These are phyloP conservation scores for Massarina eburnea DNA, from an alignment of 2,329 filamentous ascomycete genomes.

Conservation along the genomic window DNA sequence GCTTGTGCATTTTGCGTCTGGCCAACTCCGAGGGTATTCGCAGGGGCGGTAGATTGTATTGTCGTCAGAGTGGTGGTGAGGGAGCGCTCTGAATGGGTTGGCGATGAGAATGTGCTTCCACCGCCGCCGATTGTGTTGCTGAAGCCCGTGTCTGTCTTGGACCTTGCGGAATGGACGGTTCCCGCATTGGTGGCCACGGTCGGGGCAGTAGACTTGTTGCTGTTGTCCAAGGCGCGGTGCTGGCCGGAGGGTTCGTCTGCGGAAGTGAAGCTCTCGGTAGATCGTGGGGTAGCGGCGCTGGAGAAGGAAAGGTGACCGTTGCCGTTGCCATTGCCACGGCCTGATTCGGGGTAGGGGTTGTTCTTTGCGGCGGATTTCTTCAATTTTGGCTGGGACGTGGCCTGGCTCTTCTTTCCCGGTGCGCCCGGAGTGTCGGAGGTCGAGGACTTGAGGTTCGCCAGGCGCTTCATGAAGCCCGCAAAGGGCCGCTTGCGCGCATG, in stretches of 20 bases:
- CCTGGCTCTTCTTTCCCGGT: conserved; percentile 44
- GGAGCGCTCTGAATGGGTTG: conserved; percentile 77
- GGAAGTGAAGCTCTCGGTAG: conserved; percentile 59
- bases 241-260: conserved; percentile 56
- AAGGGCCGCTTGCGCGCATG: conserved; percentile 81
- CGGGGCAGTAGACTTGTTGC: conserved; percentile 72
- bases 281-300: conserved; percentile 48
- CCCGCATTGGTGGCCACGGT: conserved; percentile 85
- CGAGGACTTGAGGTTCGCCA: conserved; percentile 83
- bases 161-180: conserved; percentile 73
- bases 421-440: conserved; percentile 57
- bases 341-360: conserved; percentile 89
- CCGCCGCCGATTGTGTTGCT: conserved; percentile 63
- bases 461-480: conserved; percentile 89
- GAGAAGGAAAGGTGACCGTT: conserved; percentile 34
- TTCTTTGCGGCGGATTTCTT: conserved; percentile 73
- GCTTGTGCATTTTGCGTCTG: conserved; percentile 38
- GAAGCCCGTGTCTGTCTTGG: conserved; percentile 75
- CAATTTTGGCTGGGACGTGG: conserved; percentile 37
- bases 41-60: conserved; percentile 73
- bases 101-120: conserved; percentile 77
- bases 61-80: conserved; percentile 83
- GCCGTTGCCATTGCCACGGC: conserved; percentile 54
- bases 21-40: conserved; percentile 47
- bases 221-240: conserved; percentile 58